These are phyloP conservation scores for Nemania bipapillata DNA, from an alignment of 2,329 filamentous ascomycete species.

Conservation along the genomic window DNA sequence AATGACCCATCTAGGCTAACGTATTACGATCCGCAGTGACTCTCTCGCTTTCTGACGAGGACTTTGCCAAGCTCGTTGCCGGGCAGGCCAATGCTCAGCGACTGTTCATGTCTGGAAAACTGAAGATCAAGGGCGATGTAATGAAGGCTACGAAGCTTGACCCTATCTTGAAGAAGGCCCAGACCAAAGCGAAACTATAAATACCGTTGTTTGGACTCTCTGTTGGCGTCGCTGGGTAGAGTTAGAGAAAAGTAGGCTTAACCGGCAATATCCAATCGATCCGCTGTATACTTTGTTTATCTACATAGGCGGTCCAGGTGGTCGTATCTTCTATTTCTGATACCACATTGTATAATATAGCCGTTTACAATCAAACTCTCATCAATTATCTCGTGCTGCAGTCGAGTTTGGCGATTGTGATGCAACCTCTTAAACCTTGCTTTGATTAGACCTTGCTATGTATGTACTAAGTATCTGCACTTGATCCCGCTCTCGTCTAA, in stretches of 20 bases:
- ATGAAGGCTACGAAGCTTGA: slow-evolving; percentile 99
- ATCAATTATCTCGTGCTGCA: not conserved
- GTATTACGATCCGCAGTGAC: slow-evolving; percentile 69
- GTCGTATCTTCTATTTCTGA: slow-evolving; percentile 29
- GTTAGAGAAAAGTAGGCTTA: slow-evolving; percentile 24
- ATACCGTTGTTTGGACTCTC: slow-evolving; percentile 28
- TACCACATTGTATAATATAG: slow-evolving; percentile 13
- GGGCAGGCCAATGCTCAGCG: slow-evolving; percentile 95
- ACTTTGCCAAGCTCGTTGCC: slow-evolving; percentile 83
- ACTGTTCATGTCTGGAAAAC: slow-evolving; percentile 96
- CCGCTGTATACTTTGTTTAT: slow-evolving; percentile 33
- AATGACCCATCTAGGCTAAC: slow-evolving; percentile 18
- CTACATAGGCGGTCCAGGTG: no score
- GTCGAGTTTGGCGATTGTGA: not conserved
- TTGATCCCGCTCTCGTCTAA: not conserved
- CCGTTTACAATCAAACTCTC: not conserved
- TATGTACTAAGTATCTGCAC: not conserved
- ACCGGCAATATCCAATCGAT: slow-evolving; percentile 9
- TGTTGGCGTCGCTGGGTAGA: slow-evolving; percentile 1
- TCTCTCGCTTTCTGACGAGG: slow-evolving; percentile 82
- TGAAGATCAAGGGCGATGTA: slow-evolving; percentile 97
- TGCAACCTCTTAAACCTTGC: not conserved
- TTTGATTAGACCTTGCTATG: not conserved
- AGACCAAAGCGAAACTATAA: slow-evolving; percentile 85
- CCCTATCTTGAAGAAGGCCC: slow-evolving; percentile 88